These are phyloP conservation scores for Purpureocillium lavendulum DNA, from an alignment of 2,329 filamentous ascomycete species.

Conservation along the genomic window DNA sequence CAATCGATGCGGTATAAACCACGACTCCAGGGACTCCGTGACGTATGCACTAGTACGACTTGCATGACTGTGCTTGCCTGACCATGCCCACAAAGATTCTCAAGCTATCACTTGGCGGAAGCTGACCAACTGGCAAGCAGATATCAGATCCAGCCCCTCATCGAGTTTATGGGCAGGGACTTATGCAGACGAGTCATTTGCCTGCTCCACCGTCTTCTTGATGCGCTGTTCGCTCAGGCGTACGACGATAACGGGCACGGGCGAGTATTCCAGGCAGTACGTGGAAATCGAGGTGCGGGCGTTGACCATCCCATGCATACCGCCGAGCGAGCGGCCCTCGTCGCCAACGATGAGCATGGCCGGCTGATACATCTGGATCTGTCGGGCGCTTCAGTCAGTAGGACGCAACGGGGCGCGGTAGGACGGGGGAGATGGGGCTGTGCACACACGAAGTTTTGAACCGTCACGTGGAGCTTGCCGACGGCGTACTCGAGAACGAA, in stretches of 20 bases:
- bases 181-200: constrained; percentile 69
- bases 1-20: too few relatives aligned
- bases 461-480: constrained; percentile 82
- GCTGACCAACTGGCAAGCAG: too few relatives aligned
- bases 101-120: too few relatives aligned
- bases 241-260: constrained; percentile 88
- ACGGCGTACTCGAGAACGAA: constrained; percentile 81
- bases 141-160: too few relatives aligned
- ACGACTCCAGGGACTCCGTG: too few relatives aligned
- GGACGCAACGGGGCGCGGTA: background rate
- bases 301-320: constrained; percentile 77
- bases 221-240: constrained; percentile 78
- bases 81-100: too few relatives aligned
- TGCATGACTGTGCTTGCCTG: too few relatives aligned
- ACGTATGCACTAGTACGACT: too few relatives aligned
- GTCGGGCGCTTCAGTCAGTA: background rate
- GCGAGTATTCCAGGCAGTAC: constrained; percentile 89
- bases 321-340: constrained; percentile 72
- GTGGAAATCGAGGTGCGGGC: constrained; percentile 78
- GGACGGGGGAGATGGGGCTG: background rate
- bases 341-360: constrained; percentile 89
- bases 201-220: constrained; percentile 82
- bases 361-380: constrained; percentile 90
- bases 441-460: constrained; percentile 71
- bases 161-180: too few relatives aligned